Evolutionary conservation across 2,329 filamentous ascomycete genomes (phyloP), one percentile per base, ranked within the genome.

Genomic region (Sporothrix protearum): DNA sequence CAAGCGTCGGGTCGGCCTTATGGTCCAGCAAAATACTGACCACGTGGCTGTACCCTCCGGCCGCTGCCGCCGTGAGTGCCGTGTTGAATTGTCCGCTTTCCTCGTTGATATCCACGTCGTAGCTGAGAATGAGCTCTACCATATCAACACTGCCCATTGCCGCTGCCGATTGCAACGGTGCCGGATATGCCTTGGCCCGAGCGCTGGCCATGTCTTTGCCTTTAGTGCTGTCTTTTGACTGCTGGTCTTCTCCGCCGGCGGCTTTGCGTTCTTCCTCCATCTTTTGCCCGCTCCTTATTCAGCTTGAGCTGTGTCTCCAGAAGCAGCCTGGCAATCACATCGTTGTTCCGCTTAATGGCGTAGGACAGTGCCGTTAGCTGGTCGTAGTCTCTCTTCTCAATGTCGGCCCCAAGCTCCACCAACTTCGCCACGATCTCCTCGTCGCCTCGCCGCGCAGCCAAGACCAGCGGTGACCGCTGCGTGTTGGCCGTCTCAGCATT

Each of bases 51-150:
- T 7, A 68, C 2, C 64, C 47, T 9, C 64, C 30, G 10, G 28
- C 30, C 12, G 64, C 64, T 6, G 64, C 64, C 19, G 47, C 64
- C 19, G 64, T 68, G 64, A 68, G 64, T 6, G 64, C 64, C 30
- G 64, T 68, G 64, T 68, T 68, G 45, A 51, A 39, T n/a, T 53
- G 64, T 8, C 64, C 64, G 30, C 64, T 53, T 30, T 68, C 42
- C 47, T 68, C 64, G 64, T 68, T 53, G 47, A 68, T 30, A 33
- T 68, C 64, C 16, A 39, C 64, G 3, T 6, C 64, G 12, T 68
- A 68, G n/a, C 64, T 53, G 19, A 68, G 45, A 30, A 68, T 7
- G 19, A 68, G 45, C 5, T 68, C 12, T 19, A 53, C 64, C 47
- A 68, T 68, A 9, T n/a, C 30, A 28, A 39, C 6, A 19, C 16